Conservation (phyloP, 2,329 filamentous ascomycete genomes). For the Chrysoporthe cubensis region DNA sequence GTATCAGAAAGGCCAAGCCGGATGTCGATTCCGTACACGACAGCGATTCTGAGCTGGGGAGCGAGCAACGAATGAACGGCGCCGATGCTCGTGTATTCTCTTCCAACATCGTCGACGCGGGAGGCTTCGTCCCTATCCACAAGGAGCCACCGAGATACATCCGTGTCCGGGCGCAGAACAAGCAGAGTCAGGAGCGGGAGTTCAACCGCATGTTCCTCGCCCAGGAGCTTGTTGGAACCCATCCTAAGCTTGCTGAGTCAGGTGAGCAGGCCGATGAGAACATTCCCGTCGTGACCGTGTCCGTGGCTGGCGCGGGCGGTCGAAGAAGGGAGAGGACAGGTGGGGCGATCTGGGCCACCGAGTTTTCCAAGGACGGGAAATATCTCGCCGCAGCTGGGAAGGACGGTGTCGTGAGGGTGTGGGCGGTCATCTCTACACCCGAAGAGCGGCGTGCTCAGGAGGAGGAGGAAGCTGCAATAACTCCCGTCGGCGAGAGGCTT, state of each 20-base stretch:
- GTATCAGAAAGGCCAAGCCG: slow-evolving; percentile 76
- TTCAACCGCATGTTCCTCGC: slow-evolving; percentile 91
- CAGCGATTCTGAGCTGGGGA: slow-evolving; percentile 72
- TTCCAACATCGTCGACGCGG: slow-evolving; percentile 71
- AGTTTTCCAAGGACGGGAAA: slow-evolving; percentile 90
- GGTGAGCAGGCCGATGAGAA: slow-evolving; percentile 27
- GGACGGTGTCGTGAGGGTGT: slow-evolving; percentile 83
- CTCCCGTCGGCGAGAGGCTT: slow-evolving; percentile 61
- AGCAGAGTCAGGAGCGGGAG: slow-evolving; percentile 67
- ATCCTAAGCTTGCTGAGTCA: slow-evolving; percentile 39
- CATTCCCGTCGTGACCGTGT: slow-evolving; percentile 36
- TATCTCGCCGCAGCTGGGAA: slow-evolving; percentile 93
- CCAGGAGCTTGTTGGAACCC: slow-evolving; percentile 77
- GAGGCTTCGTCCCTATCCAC: slow-evolving; percentile 81
- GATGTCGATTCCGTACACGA: slow-evolving; percentile 51
- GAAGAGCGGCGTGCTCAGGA: slow-evolving; percentile 79
- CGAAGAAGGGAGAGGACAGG: slow-evolving; percentile 49
- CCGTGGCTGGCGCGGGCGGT: slow-evolving; percentile 41
- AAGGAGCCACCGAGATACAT: slow-evolving; percentile 92
- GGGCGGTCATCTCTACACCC: slow-evolving; percentile 81
- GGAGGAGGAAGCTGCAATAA: slow-evolving; percentile 61
- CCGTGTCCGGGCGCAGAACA: slow-evolving; percentile 79
- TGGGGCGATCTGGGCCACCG: slow-evolving; percentile 86
- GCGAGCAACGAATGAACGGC: slow-evolving; percentile 72
- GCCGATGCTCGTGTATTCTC: slow-evolving; percentile 84